Evolutionary conservation across 331 rosid species (phyloP).

Genomic region (Quercus tomentella): DNA sequence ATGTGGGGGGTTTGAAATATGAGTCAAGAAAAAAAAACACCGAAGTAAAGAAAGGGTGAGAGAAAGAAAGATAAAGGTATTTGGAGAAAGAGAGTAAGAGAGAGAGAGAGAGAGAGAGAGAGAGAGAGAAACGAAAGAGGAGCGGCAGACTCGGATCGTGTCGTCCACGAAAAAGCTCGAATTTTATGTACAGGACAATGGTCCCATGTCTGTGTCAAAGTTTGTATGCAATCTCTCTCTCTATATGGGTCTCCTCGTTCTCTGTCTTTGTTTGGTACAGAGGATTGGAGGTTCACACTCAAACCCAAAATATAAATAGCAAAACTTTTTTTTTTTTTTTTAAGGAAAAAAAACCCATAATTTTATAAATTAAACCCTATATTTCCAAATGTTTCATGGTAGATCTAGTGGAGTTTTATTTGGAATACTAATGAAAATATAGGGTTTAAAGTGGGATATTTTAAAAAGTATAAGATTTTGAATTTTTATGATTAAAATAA

Average conservation of each 20-base stretch:
- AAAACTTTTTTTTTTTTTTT: neutral
- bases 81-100: neutral
- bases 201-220: slow-evolving; percentile 61
- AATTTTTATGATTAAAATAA: no score
- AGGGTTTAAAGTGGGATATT: no score
- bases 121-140: slow-evolving; percentile 3
- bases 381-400: no score
- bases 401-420: no score
- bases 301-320: no score
- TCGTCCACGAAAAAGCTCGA: slow-evolving; percentile 77
- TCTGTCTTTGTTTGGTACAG: slow-evolving; percentile 22
- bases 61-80: neutral
- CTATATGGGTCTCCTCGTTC: slow-evolving; percentile 23
- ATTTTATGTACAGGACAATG: slow-evolving; percentile 51
- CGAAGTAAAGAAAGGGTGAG: neutral
- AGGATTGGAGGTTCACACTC: neutral
- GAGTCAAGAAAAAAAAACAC: neutral
- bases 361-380: no score
- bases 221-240: slow-evolving; percentile 1
- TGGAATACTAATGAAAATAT: no score
- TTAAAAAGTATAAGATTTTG: no score
- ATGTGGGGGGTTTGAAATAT: slow-evolving; percentile 20
- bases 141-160: slow-evolving; percentile 99
- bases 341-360: no score
- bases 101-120: slow-evolving; percentile 2